Base-by-base conservation (phyloP, 179 eudicot species). In the Corrigiola litoralis region DNA sequence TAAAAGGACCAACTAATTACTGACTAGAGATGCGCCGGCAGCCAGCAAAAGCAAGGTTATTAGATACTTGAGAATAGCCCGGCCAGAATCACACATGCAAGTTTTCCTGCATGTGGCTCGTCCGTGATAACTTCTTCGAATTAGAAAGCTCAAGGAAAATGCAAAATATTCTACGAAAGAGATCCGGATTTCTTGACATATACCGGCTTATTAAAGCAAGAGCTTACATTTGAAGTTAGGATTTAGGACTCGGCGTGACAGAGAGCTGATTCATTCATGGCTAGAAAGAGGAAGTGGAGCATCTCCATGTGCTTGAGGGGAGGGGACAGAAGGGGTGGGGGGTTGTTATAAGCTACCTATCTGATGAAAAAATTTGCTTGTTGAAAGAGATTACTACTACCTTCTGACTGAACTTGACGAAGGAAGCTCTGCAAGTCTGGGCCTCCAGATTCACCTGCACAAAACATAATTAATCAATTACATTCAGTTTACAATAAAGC, bases 351-450 rank as follows among this genome's bases (percentile, higher is more conserved):
- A 37, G 36, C 18, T 23, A 36, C 52, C n/a, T n/a, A n/a, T n/a
- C n/a, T 25, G 18, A 17, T 20, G 45, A 7, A 40, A 47, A 28
- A 21, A 29, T 20, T 31, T 20, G 8, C 11, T 11, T 21, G 37
- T 24, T 14, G 29, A 34, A 21, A 29, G 37, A 20, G 45, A 4
- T 41, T 58, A 45, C 18, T 37, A 58, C 2, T 76, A 87, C 96
- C 98, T 87, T 80, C 77, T 61, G 92, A 72, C 57, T 33, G 88
- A 63, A 87, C 70, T 71, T 92, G 98, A 60, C 79, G 81, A 66
- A 90, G 75, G 78, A 87, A 90, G 74, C 89, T 92, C 73, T 79
- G 85, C 73, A 92, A 71, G 72, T 92, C 87, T 75, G 98, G 95
- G 42, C 86, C 92, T 64, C 70, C 85, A 79, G 68, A 80, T 81